These are phyloP conservation scores for Bretschneidera sinensis DNA, from an alignment of 345 rosid genomes.

Conservation along the genomic window DNA sequence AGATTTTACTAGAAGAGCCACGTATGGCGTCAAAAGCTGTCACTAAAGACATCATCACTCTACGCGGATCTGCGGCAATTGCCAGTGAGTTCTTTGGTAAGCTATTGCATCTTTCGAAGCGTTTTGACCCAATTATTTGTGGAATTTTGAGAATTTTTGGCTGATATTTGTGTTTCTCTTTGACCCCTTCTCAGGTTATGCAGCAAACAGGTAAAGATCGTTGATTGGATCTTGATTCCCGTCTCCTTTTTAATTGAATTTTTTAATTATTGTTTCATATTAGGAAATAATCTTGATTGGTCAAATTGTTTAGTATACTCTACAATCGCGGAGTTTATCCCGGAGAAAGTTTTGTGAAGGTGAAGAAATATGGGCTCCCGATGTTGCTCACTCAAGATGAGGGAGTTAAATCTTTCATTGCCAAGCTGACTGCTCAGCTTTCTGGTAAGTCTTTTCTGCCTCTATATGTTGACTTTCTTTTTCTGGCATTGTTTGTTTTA, in stretches of 20 bases:
- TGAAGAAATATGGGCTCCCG: constrained; percentile 96
- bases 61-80: constrained; percentile 95
- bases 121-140: not conserved
- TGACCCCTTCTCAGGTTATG: constrained; percentile 67
- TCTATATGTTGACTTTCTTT: constrained; percentile 27
- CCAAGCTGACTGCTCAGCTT: constrained; percentile 65
- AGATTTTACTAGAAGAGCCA: constrained; percentile 16
- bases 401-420: constrained; percentile 71
- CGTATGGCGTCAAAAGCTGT: constrained; percentile 65
- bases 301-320: constrained; percentile 67
- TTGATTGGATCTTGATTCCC: constrained; percentile 1
- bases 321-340: constrained; percentile 96
- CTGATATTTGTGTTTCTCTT: constrained; percentile 12
- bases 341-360: constrained; percentile 82
- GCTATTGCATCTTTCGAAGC: constrained; percentile 2
- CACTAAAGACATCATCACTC: constrained; percentile 90
- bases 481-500: constrained; percentile 6
- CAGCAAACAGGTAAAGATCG: constrained; percentile 76
- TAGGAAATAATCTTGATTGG: constrained; percentile 25
- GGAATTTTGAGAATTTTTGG: constrained; percentile 1
- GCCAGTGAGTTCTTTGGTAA: constrained; percentile 94
- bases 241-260: not conserved
- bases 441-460: constrained; percentile 50
- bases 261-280: not conserved
- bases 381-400: constrained; percentile 89